Conservation (phyloP, 257 asterid genomes). For the Coffea canephora region DNA sequence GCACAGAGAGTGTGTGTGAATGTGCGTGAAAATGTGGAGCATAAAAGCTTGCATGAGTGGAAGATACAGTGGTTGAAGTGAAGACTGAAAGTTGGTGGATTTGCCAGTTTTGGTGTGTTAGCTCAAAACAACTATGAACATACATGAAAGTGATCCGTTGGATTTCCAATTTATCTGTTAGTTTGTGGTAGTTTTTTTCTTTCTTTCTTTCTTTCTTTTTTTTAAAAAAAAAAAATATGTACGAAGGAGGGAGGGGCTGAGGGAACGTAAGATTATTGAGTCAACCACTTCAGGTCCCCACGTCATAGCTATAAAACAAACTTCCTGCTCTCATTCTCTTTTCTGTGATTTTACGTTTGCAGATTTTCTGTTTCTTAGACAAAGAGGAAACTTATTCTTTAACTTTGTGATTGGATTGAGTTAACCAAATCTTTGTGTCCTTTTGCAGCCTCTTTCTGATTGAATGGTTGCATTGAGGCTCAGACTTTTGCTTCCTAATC, state of each 20-base stretch:
- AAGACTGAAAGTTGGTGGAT: constrained; percentile 17
- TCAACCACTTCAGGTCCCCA: constrained; percentile 21
- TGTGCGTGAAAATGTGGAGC: not conserved
- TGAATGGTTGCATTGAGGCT: constrained; percentile 13
- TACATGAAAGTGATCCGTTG: constrained; percentile 66
- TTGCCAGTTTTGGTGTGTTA: constrained; percentile 37
- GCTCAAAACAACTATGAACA: constrained; percentile 24
- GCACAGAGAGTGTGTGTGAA: constrained; percentile 11
- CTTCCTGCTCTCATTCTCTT: constrained; percentile 7
- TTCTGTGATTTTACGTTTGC: constrained; percentile 3
- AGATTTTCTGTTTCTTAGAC: not conserved
- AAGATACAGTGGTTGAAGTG: constrained; percentile 29
- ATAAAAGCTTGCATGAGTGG: not conserved
- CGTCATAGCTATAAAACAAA: constrained; percentile 15
- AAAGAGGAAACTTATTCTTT: not conserved
- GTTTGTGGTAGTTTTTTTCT: not conserved
- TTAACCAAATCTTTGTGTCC: constrained; percentile 42
- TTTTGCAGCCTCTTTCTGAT: constrained; percentile 17
- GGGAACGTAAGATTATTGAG: not conserved
- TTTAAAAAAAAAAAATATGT: not conserved
- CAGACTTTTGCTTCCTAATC: constrained; percentile 15
- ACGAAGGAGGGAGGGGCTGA: not conserved
- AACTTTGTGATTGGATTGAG: constrained; percentile 32
- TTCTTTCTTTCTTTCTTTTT: too few species aligned
- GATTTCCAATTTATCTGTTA: constrained; percentile 34